Percentiles rank a stretch among this genome's conserved stretches.
These are phyloP conservation scores for Mycena rebaudengoi DNA, from an alignment of 768 basidiomycete species.

Conservation along the genomic window DNA sequence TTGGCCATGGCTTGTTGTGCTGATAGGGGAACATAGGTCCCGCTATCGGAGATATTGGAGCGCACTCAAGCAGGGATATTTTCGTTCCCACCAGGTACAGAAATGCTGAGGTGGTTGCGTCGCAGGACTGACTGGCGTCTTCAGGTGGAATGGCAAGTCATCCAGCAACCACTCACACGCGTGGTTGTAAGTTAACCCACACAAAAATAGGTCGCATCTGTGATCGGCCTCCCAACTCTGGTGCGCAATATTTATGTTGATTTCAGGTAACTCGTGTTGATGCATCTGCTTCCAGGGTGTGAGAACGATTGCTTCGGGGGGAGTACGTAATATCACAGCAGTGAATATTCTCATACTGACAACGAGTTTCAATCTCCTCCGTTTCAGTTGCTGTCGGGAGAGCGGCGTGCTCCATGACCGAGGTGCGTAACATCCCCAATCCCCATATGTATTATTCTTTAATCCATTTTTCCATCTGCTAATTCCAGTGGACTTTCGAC, in stretches of 20 bases:
- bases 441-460: not conserved
- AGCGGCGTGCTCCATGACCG: constrained; percentile 10
- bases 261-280: not conserved
- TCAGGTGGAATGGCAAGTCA: constrained; percentile 13
- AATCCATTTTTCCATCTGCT: not conserved
- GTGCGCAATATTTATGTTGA: not conserved
- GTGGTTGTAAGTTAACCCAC: not conserved
- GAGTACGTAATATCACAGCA: not conserved
- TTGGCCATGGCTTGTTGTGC: not conserved
- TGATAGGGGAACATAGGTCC: not conserved
- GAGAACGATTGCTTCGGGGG: constrained; percentile 14
- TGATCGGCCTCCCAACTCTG: constrained; percentile 11
- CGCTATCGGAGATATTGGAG: not conserved
- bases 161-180: too few species aligned
- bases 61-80: not conserved
- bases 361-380: not conserved
- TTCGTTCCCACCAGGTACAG: not conserved
- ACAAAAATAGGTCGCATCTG: constrained; percentile 17
- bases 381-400: not conserved
- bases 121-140: too few species aligned
- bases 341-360: too few species aligned
- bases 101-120: not conserved
- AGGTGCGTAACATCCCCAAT: too few species aligned
- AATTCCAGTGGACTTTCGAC: not conserved
- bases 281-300: not conserved